A percentile compares a stretch with the other conserved stretches of the same genome.
Conservation (phyloP, 192 early-diverging fungal species). For the Entrophospora sp. region DNA sequence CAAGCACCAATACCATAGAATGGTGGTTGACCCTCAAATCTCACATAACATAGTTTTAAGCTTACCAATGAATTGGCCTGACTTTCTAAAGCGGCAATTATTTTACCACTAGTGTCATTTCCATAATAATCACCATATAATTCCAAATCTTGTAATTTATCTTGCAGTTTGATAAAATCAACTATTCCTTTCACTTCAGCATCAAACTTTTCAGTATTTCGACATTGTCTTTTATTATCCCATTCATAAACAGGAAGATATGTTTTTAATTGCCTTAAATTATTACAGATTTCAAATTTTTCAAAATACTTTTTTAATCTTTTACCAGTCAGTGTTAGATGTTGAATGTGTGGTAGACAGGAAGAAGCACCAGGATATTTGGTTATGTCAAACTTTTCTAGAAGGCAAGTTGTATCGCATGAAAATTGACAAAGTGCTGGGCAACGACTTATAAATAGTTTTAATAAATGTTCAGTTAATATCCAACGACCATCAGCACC, state of each 20-base stretch:
- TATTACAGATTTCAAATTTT: neutral
- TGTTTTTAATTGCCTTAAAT: neutral
- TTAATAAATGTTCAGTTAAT: neutral
- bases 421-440: constrained; percentile 1
- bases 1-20: neutral
- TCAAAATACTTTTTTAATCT: constrained; percentile 11
- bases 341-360: neutral
- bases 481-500: neutral
- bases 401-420: neutral
- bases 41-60: constrained; percentile 1
- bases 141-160: constrained; percentile 5
- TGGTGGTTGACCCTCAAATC: constrained; percentile 7
- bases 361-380: neutral
- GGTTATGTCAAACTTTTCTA: neutral
- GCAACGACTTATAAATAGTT: constrained; percentile 1
- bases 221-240: constrained; percentile 2
- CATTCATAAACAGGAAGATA: constrained; percentile 8
- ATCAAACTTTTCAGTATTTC: constrained; percentile 2
- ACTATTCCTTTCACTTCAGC: neutral
- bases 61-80: neutral
- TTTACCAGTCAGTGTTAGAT: neutral
- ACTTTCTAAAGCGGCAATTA: neutral
- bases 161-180: neutral
- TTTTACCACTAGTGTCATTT: constrained; percentile 1
- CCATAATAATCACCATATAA: constrained; percentile 7